Evolutionary conservation across 176 grass and related monocot species (phyloP).

Genomic region (Zoysia japonica): DNA sequence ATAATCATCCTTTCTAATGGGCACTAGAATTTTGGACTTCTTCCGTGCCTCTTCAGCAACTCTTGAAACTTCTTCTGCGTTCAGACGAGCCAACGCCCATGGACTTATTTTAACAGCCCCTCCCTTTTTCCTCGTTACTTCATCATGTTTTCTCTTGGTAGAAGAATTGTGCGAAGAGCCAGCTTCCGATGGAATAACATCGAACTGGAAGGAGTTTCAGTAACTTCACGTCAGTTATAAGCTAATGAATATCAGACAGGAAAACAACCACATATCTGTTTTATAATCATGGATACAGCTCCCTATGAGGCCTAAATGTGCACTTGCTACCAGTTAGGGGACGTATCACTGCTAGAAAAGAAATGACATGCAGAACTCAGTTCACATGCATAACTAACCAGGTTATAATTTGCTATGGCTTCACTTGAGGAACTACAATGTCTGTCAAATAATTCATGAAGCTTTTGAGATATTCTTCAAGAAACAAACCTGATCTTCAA

Average conservation of each 20-base stretch:
- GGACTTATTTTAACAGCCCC: constrained; percentile 84
- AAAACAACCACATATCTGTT: neutral
- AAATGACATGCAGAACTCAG: neutral
- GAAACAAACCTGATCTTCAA: constrained; percentile 86
- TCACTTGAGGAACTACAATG: neutral
- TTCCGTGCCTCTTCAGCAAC: constrained; percentile 86
- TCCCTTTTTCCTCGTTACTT: constrained; percentile 67
- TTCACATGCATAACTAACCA: neutral
- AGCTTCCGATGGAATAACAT: constrained; percentile 90
- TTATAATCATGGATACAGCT: constrained; percentile 8
- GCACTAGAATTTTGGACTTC: constrained; percentile 83
- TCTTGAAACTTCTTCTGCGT: constrained; percentile 96
- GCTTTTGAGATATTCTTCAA: constrained; percentile 16
- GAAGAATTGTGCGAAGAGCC: constrained; percentile 68
- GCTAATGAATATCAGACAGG: constrained; percentile 2
- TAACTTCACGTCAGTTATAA: constrained; percentile 36
- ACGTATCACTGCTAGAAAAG: constrained; percentile 18
- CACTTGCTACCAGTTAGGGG: constrained; percentile 23
- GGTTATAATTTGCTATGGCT: neutral
- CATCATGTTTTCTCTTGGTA: constrained; percentile 70
- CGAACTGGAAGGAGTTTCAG: constrained; percentile 60
- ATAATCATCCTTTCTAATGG: constrained; percentile 53
- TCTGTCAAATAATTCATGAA: constrained; percentile 2
- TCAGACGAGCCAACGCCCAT: constrained; percentile 93
- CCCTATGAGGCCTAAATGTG: constrained; percentile 8